Base-by-base conservation (phyloP, 129 eudicot genomes). In the Logfia minima region DNA sequence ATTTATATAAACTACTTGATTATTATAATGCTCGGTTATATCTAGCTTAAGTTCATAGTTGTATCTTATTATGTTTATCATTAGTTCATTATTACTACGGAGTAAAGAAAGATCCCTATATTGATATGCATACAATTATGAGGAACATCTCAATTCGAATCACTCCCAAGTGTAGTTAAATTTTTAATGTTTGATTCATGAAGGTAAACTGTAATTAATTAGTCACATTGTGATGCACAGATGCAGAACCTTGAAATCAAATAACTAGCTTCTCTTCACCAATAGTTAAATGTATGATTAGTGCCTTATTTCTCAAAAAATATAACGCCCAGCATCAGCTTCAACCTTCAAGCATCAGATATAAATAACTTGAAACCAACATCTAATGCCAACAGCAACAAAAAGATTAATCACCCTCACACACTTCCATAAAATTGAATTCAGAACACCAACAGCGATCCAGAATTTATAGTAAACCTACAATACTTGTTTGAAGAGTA, bases 391-490 rank as follows among this genome's bases (percentile, higher is more conserved):
- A 16, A 17, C 48, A 18, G 14, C 19, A 52, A 24, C 56, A 18
- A 1, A 41, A 8, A 18, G 53, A 28, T 17, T 7, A 29, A 53
- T 53, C 18, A 26, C 31, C 26, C 51, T 14, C 29, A 55, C 24
- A 9, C 29, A 19, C 66, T 32, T 58, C 5, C 66, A 71, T 31
- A 72, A 72, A 11, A 55, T 10, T 6, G 0, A 72, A 72, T 32
- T 72, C 66, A n/a, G n/a, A 56, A 58, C 22, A 72, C 67, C 53
- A 56, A 34, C 55, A 72, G 51, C 66, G 29, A 72, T 55, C 77
- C 31, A 71, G 31, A 71, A 48, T 29, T 45, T 21, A 66, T 66
- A 24, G 23, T 66, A 66, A 77, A 17, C 18, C 67, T 53, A 66
- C 9, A 53, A 7, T 51, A 67, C 52, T 34, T 77, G 66, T 77